phyloP scores from a whole-genome alignment of 2,329 filamentous ascomycete genomes.

The Aspergillus novoparasiticus region DNA sequence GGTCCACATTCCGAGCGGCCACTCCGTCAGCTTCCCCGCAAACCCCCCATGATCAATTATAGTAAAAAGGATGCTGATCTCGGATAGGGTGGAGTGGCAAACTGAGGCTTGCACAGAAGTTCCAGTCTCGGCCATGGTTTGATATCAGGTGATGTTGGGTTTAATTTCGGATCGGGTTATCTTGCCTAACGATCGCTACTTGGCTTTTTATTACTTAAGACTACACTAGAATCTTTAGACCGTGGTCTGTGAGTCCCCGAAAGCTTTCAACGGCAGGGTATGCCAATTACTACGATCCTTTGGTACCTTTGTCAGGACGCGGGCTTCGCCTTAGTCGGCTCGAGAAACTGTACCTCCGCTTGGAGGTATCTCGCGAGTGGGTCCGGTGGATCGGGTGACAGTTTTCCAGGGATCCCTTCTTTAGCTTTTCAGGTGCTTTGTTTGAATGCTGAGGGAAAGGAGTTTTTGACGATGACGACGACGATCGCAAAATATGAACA shows the following conservation, averaged over 20 bases:
- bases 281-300: not conserved
- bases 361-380: not conserved
- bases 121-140: not conserved
- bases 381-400: not conserved
- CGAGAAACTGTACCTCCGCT: not conserved
- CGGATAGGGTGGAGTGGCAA: not conserved
- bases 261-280: not conserved
- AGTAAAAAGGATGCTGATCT: not conserved
- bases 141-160: not conserved
- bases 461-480: fast-evolving
- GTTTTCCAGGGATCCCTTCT: not conserved
- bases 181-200: not conserved
- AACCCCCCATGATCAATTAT: too few species aligned
- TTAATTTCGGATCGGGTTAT: not conserved
- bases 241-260: fast-evolving
- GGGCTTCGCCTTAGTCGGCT: too few species aligned
- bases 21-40: too few species aligned
- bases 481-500: not conserved
- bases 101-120: too few species aligned
- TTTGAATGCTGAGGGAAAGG: not conserved
- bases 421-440: not conserved
- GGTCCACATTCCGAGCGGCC: not conserved
- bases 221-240: not conserved
- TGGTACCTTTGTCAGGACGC: too few species aligned
- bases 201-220: not conserved